Conservation (phyloP, 257 asterid species). For the Paraleonurus japonicus region DNA sequence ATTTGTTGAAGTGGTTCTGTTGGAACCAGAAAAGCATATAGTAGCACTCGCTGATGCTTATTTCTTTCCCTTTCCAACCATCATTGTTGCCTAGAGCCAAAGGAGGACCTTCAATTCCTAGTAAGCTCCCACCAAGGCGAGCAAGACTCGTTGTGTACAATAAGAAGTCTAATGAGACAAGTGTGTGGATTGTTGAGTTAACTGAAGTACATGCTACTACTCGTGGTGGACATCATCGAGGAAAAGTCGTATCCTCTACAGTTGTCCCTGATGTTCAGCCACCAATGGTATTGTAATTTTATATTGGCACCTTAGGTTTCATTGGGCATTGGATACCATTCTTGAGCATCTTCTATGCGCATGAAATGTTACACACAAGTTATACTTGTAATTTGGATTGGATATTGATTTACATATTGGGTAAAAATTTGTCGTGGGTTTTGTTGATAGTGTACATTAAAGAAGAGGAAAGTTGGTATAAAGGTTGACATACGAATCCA, state of each 20-base stretch:
- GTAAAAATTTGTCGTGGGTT: not conserved
- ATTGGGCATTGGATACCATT: not conserved
- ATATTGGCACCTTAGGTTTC: slow-evolving; percentile 10
- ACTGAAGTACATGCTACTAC: slow-evolving; percentile 93
- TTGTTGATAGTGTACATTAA: not conserved
- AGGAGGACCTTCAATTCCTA: slow-evolving; percentile 84
- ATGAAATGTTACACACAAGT: not conserved
- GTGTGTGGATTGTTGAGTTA: slow-evolving; percentile 92
- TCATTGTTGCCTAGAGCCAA: slow-evolving; percentile 74
- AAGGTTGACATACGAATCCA: not conserved
- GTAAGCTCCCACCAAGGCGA: slow-evolving; percentile 90
- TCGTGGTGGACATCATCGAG: slow-evolving; percentile 96
- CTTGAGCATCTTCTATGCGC: not conserved
- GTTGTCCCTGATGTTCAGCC: slow-evolving; percentile 94
- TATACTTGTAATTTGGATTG: not conserved
- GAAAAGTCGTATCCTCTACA: slow-evolving; percentile 78
- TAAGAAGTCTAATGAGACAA: slow-evolving; percentile 87
- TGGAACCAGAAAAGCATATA: slow-evolving; percentile 90
- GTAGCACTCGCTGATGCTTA: slow-evolving; percentile 98
- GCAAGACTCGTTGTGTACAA: slow-evolving; percentile 88
- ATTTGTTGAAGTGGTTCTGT: slow-evolving; percentile 83
- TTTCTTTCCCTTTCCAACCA: slow-evolving; percentile 95
- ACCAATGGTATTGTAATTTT: slow-evolving; percentile 62
- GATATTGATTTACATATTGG: not conserved
- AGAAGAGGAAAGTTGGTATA: slow-evolving; percentile 3